Conservation (phyloP, 306 rosid genomes). For the Vigna radiata region DNA sequence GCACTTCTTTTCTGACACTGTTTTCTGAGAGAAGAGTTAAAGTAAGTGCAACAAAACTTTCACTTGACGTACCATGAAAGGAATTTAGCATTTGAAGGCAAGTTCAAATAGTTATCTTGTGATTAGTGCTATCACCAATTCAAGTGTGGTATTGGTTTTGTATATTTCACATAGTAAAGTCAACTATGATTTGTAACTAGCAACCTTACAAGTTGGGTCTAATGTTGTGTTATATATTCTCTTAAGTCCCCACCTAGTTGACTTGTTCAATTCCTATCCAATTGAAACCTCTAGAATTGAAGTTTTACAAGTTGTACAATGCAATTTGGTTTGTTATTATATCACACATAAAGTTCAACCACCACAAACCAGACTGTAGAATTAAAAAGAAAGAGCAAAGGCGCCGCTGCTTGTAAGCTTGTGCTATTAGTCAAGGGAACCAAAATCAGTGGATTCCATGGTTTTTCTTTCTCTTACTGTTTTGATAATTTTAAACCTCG, state of each 20-base stretch:
- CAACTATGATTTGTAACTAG: background rate
- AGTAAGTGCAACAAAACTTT: background rate
- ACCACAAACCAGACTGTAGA: conserved; percentile 26
- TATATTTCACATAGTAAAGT: background rate
- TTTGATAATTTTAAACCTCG: background rate
- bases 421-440: background rate
- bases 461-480: conserved; percentile 16
- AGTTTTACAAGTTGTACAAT: background rate
- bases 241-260: background rate
- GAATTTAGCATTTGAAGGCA: background rate
- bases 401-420: conserved; percentile 38
- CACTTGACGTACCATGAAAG: background rate
- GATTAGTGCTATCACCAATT: background rate
- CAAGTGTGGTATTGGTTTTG: background rate
- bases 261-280: background rate
- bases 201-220: background rate
- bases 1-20: background rate
- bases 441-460: conserved; percentile 30
- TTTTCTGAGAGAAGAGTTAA: background rate
- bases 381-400: conserved; percentile 30
- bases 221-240: background rate
- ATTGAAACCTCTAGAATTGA: conserved; percentile 1
- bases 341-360: conserved; percentile 3
- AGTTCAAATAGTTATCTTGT: background rate
- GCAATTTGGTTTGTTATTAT: conserved; percentile 28